These are phyloP conservation scores for Theileria orientalis DNA, from an alignment of 169 alveolate genomes.

Conservation along the genomic window DNA sequence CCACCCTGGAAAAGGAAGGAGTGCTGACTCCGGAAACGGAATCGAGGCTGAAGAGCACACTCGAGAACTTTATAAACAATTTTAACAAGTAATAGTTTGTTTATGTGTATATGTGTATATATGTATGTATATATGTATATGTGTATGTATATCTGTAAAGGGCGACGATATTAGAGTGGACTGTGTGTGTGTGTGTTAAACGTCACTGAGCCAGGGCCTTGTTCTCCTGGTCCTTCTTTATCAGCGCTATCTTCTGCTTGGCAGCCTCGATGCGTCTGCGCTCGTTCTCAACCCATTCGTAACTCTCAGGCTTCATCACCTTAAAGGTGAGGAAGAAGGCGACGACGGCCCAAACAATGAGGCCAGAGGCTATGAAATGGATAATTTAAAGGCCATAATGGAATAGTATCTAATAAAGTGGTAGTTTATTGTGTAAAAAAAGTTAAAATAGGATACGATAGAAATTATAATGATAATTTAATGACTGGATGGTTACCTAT, in stretches of 20 bases:
- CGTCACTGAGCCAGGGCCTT: not conserved
- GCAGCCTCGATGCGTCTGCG: conserved; percentile 76
- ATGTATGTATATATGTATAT: not conserved
- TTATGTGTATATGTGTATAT: not conserved
- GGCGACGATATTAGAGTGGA: not conserved
- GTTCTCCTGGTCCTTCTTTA: conserved; percentile 22
- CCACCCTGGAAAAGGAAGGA: conserved; percentile 54
- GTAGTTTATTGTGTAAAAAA: not conserved
- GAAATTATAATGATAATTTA: not conserved
- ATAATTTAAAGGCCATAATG: not conserved
- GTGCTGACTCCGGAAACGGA: conserved; percentile 58
- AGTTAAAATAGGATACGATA: not conserved
- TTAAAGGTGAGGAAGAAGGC: conserved; percentile 68
- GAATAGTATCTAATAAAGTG: too few species aligned
- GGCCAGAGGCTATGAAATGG: conserved; percentile 58
- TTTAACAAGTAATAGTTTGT: not conserved
- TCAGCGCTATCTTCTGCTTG: conserved; percentile 59
- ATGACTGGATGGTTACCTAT: conserved; percentile 17
- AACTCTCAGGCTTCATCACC: conserved; percentile 74
- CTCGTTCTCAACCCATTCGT: conserved; percentile 78
- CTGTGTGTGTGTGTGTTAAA: not conserved
- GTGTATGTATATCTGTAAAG: not conserved
- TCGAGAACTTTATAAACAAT: conserved; percentile 48
- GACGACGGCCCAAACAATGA: conserved; percentile 71
- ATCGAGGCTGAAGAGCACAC: conserved; percentile 33